These are phyloP conservation scores for Trametes pubescens DNA, from an alignment of 1,284 basidiomycete species.

Conservation along the genomic window DNA sequence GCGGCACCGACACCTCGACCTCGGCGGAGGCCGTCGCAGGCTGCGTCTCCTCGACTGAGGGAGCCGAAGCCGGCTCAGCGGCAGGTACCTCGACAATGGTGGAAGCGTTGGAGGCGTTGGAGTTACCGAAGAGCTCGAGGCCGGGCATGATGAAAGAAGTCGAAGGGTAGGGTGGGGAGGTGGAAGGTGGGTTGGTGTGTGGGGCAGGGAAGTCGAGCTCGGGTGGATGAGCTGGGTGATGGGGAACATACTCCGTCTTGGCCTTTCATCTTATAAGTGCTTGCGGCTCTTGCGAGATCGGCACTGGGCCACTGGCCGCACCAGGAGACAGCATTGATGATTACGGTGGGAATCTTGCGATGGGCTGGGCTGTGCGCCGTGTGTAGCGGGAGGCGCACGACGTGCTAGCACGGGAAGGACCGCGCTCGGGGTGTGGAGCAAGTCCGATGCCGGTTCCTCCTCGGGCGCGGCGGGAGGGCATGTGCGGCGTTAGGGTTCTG, in stretches of 20 bases:
- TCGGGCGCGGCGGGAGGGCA: conserved; percentile 19
- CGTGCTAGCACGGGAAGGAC: conserved; percentile 3
- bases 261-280: conserved; percentile 14
- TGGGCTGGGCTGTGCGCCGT: not conserved
- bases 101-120: conserved; percentile 34
- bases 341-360: not conserved
- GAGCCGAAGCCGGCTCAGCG: conserved; percentile 24
- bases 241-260: conserved; percentile 9
- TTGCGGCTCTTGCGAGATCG: not conserved
- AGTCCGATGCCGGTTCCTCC: conserved; percentile 11
- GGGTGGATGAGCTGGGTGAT: conserved; percentile 18
- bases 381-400: not conserved
- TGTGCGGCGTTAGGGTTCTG: conserved; percentile 32
- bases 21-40: conserved; percentile 17
- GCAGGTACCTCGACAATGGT: conserved; percentile 29
- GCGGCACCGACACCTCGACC: conserved; percentile 20
- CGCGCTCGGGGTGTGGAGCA: conserved; percentile 4
- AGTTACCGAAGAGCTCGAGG: conserved; percentile 49
- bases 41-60: conserved; percentile 27
- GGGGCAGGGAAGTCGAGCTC: conserved; percentile 16
- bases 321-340: not conserved
- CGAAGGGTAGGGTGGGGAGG: conserved; percentile 15
- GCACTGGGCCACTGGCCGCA: not conserved
- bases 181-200: conserved; percentile 22
- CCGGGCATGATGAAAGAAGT: conserved; percentile 48